Percentiles rank a stretch among this genome's conserved stretches.
phyloP scores from a whole-genome alignment of 306 rosid species.

The Hippophae rhamnoides region DNA sequence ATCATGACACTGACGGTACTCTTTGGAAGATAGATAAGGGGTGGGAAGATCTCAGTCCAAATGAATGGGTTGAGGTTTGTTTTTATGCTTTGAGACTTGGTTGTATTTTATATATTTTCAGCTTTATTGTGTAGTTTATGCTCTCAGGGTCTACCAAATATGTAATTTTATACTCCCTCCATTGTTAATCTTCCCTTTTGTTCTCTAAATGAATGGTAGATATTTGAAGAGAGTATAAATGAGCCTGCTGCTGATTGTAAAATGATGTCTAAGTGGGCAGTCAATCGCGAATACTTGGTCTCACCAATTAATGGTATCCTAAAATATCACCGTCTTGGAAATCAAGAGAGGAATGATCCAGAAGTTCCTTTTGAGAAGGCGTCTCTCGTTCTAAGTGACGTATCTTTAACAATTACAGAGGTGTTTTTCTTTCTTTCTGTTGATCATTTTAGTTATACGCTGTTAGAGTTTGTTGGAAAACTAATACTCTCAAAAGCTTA shows the following conservation, averaged over 20 bases:
- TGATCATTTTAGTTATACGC: neutral
- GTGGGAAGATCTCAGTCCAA: constrained; percentile 84
- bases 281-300: constrained; percentile 63
- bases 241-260: constrained; percentile 45
- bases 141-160: neutral
- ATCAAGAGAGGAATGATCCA: constrained; percentile 73
- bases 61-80: constrained; percentile 89
- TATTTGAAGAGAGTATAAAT: constrained; percentile 91
- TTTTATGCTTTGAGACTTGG: constrained; percentile 15
- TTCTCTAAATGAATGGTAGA: constrained; percentile 33
- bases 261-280: constrained; percentile 63
- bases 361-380: constrained; percentile 86
- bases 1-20: constrained; percentile 70
- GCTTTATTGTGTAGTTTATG: constrained; percentile 4
- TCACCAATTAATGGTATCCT: constrained; percentile 81
- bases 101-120: constrained; percentile 7
- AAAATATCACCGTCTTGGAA: constrained; percentile 92
- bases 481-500: no score
- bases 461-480: no score
- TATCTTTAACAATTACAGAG: constrained; percentile 84
- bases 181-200: neutral
- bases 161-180: neutral
- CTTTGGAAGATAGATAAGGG: constrained; percentile 82
- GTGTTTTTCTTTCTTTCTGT: constrained; percentile 26
- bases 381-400: constrained; percentile 65